These are phyloP conservation scores for Termitomyces sp. DNA, from an alignment of 768 basidiomycete genomes.

Conservation along the genomic window DNA sequence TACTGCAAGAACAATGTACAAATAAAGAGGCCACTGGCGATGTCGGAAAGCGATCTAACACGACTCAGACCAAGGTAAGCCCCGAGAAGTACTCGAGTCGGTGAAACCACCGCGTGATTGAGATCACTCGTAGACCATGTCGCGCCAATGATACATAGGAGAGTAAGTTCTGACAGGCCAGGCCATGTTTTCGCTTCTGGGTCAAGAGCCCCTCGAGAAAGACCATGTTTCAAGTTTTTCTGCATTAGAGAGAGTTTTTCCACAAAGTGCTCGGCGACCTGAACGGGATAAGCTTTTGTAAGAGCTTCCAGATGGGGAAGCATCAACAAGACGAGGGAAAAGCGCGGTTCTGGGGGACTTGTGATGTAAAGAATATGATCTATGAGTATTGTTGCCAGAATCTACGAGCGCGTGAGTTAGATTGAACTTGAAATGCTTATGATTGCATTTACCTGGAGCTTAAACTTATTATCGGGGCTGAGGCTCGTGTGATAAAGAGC, in stretches of 20 bases:
- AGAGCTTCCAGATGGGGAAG: slow-evolving; percentile 79
- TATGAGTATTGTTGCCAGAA: slow-evolving; percentile 71
- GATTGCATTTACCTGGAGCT: slow-evolving; percentile 67
- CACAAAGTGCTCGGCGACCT: slow-evolving; percentile 75
- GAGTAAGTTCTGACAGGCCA: slow-evolving; percentile 71
- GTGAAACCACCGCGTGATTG: slow-evolving; percentile 85
- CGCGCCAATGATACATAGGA: slow-evolving; percentile 76
- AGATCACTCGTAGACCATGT: slow-evolving; percentile 96
- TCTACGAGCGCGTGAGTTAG: slow-evolving; percentile 36
- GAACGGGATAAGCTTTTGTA: slow-evolving; percentile 76
- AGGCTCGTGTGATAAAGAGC: slow-evolving; percentile 90
- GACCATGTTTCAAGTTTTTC: slow-evolving; percentile 85
- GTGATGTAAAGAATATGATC: slow-evolving; percentile 85
- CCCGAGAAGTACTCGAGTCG: slow-evolving; percentile 84
- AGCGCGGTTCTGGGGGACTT: slow-evolving; percentile 57
- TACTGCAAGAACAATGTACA: slow-evolving; percentile 84
- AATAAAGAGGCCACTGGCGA: slow-evolving; percentile 86
- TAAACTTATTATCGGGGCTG: slow-evolving; percentile 87
- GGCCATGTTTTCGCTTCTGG: slow-evolving; percentile 83
- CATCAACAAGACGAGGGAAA: slow-evolving; percentile 59
- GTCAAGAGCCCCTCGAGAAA: slow-evolving; percentile 64
- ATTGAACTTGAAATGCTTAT: not conserved
- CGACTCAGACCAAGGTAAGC: slow-evolving; percentile 87
- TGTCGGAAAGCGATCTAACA: slow-evolving; percentile 68
- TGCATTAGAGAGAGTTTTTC: slow-evolving; percentile 87